Percentiles rank a stretch among this genome's conserved stretches.
Evolutionary conservation across 2,329 filamentous ascomycete genomes (phyloP).

Genomic region (Nemania serpens): DNA sequence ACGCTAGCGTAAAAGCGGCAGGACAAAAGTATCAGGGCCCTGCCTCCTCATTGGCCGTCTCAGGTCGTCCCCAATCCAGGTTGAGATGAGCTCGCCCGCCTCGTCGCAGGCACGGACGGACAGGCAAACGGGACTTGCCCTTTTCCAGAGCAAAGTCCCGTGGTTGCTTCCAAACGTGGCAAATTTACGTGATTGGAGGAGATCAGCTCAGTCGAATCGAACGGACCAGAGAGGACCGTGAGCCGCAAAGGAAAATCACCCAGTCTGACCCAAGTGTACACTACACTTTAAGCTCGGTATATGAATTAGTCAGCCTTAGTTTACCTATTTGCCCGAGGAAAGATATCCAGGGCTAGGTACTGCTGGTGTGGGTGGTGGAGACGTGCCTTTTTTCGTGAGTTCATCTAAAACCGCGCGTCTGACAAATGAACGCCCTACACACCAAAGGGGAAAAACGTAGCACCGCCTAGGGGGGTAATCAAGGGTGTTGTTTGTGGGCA

Average conservation of each 20-base stretch:
- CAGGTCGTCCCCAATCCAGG: constrained; percentile 9
- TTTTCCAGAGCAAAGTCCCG: constrained; percentile 17
- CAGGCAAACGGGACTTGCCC: constrained; percentile 9
- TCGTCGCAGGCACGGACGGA: no score
- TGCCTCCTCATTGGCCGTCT: constrained; percentile 17
- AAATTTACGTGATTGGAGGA: constrained; percentile 13
- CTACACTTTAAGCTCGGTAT: no score
- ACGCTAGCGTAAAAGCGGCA: constrained; percentile 27
- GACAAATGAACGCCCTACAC: constrained; percentile 37
- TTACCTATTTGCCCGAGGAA: no score
- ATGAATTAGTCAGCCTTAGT: no score
- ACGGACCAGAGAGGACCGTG: background rate
- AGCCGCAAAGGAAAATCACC: constrained; percentile 20
- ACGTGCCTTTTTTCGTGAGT: constrained; percentile 13
- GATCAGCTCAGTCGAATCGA: background rate
- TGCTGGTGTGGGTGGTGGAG: constrained; percentile 16
- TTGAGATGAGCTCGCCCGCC: constrained; percentile 6
- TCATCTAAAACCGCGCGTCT: constrained; percentile 26
- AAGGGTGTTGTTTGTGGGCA: no score
- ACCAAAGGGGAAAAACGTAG: constrained; percentile 19
- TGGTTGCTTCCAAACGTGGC: constrained; percentile 18
- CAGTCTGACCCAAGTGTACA: no score
- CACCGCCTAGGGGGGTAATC: background rate
- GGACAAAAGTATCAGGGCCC: constrained; percentile 9
- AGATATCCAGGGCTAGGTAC: no score